A percentile compares a stretch with the other conserved stretches of the same genome.
Evolutionary conservation across 345 rosid genomes (phyloP).

Genomic region (Syzygium oleosum): DNA sequence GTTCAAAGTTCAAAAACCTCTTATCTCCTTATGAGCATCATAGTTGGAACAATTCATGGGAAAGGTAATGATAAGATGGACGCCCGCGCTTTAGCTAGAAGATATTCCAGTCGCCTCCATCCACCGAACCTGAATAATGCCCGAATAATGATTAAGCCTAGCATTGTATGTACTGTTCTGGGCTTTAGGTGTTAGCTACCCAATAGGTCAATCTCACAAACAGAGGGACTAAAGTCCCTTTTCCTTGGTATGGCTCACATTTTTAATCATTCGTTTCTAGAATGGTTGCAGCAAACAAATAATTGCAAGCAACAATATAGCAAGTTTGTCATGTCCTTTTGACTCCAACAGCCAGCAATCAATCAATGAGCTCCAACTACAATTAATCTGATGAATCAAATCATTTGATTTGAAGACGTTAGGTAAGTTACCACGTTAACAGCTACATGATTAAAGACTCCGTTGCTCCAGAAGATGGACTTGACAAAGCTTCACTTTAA

Average conservation of each 20-base stretch:
- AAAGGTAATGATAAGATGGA: neutral
- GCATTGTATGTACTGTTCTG: neutral
- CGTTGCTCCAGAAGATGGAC: neutral
- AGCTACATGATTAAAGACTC: neutral
- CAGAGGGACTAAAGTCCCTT: neutral
- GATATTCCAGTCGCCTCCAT: neutral
- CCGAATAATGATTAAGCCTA: neutral
- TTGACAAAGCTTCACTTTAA: neutral
- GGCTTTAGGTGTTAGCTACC: neutral
- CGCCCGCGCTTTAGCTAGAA: neutral
- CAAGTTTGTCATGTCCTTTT: neutral
- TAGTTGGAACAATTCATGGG: neutral
- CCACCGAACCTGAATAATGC: neutral
- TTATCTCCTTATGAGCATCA: neutral
- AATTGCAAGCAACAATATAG: neutral
- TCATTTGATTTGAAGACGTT: neutral
- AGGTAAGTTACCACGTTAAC: neutral
- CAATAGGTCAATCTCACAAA: neutral
- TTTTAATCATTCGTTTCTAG: neutral
- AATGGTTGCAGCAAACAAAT: neutral
- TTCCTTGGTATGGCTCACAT: neutral
- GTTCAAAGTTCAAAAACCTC: neutral
- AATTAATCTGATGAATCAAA: neutral
- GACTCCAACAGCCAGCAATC: neutral
- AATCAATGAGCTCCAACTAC: slow-evolving; percentile 1